Conservation (phyloP, 257 asterid genomes). For the Lycium barbarum region DNA sequence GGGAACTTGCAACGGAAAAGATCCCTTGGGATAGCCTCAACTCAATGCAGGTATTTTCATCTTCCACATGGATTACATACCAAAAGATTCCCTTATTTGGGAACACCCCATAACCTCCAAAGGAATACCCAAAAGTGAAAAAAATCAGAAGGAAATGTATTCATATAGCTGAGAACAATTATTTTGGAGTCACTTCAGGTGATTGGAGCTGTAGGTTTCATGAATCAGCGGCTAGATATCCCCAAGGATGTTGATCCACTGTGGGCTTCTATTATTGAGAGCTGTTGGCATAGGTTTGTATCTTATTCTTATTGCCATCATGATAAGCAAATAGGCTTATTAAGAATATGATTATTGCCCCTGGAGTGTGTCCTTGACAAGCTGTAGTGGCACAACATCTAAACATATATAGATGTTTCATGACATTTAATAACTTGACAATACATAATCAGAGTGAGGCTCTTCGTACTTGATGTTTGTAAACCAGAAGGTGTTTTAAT, state of each 20-base stretch:
- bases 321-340: not conserved
- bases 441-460: not conserved
- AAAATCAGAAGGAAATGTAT: not conserved
- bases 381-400: not conserved
- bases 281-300: constrained; percentile 86
- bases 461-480: too few species aligned
- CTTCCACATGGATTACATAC: not conserved
- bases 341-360: not conserved
- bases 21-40: constrained; percentile 95
- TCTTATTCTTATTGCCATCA: constrained; percentile 16
- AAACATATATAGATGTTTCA: not conserved
- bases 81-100: not conserved
- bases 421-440: not conserved
- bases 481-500: not conserved
- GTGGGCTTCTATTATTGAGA: constrained; percentile 85
- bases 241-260: constrained; percentile 77
- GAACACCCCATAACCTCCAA: not conserved
- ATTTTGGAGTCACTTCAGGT: constrained; percentile 57
- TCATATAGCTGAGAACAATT: constrained; percentile 13
- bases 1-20: constrained; percentile 93
- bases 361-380: constrained; percentile 2
- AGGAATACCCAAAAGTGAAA: not conserved
- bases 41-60: constrained; percentile 77
- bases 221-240: constrained; percentile 85
- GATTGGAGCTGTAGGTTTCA: constrained; percentile 97